Base-by-base conservation (phyloP, 345 rosid species). In the thale cress (Arabidopsis thaliana) region DNA sequence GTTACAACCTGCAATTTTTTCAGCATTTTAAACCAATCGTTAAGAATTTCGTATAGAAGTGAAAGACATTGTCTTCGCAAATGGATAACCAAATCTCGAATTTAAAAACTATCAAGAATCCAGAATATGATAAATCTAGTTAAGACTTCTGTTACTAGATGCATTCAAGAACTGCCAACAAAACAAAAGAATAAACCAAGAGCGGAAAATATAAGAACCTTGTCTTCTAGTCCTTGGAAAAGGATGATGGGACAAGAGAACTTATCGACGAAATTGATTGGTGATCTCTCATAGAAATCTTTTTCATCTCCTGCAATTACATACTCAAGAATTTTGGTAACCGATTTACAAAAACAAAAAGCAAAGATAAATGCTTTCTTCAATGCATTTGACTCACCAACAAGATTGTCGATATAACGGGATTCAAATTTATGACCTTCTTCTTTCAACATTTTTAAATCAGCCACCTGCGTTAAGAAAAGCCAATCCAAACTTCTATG, bases 191-290 rank as follows among this genome's bases (percentile, higher is more conserved):
- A 57, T 0, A 41, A 22, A 49, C 33, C 1, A 12, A 45, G 16
- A 23, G 46, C 0, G 16, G 79, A 5, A 60, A 65, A 9, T 69
- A 40, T 58, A 57, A 33, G 32, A 30, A 89, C 97, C 99, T 92
- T 90, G 82, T 95, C 99, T 76, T 95, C 98, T 63, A 95, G 72
- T 62, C 99, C 98, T 78, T 92, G 98, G 80, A 95, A 95, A 34
- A 90, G 83, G 85, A 95, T 92, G 74, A 89, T 85, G 77, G 97
- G 99, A 83, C 98, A 95, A 71, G 97, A 92, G 84, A 95, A 95
- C 69, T 74, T 83, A 69, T 90, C 88, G 2, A 90, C 96, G 59
- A 78, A 89, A 84, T 92, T 92, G 75, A 90, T 87, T 41, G 97
- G 99, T 16, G 99, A 84, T 71, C 96, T 87, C 71, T 95, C 97